Evolutionary conservation across 176 grass and related monocot genomes (phyloP).

Genomic region (Triticum aestivum): IWGSC_CS_RefSeq_v2.1 NC_057810.1:468702011-468702510

Average conservation of each 20-base stretch:
- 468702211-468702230: neutral
- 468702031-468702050: constrained; percentile 2
- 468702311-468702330: neutral
- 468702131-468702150: constrained; percentile 99
- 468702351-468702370: neutral
- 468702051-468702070: constrained; percentile 22
- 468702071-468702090: constrained; percentile 19
- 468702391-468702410: neutral
- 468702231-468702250: neutral
- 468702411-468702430: neutral
- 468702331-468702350: constrained; percentile 5
- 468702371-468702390: neutral
- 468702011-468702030: neutral
- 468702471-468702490: too few species aligned
- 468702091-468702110: constrained; percentile 90
- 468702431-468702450: neutral
- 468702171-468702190: constrained; percentile 89
- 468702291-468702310: neutral
- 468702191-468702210: constrained; percentile 48
- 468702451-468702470: too few species aligned
- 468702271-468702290: neutral
- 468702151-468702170: constrained; percentile 98
- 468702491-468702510: neutral
- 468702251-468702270: neutral
- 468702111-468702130: constrained; percentile 88